These are phyloP conservation scores for Pichia ethanolica DNA, from an alignment of 805 yeast genomes.

Conservation along the genomic window DNA sequence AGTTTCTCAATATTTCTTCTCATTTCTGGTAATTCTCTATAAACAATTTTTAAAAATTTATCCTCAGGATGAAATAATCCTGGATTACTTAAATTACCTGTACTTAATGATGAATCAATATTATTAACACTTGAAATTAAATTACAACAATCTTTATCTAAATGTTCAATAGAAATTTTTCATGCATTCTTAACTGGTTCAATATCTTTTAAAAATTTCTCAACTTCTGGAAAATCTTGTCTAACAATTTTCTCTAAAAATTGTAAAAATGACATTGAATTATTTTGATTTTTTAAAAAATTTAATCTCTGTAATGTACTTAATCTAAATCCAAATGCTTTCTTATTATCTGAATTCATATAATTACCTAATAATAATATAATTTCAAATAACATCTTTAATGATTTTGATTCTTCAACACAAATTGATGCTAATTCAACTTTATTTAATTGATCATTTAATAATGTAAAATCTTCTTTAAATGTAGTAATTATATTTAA, in stretches of 20 bases:
- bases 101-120: constrained; percentile 63
- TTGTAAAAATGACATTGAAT: constrained; percentile 83
- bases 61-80: constrained; percentile 79
- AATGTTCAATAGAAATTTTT: constrained; percentile 75
- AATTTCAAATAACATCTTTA: constrained; percentile 70
- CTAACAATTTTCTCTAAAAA: constrained; percentile 88
- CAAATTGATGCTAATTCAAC: constrained; percentile 70
- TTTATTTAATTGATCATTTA: constrained; percentile 55
- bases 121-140: constrained; percentile 56
- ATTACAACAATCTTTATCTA: constrained; percentile 63
- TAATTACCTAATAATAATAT: constrained; percentile 90
- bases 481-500: constrained; percentile 59
- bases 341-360: constrained; percentile 90
- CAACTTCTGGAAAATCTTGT: constrained; percentile 71
- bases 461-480: constrained; percentile 71
- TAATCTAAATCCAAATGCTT: constrained; percentile 87
- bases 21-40: constrained; percentile 69
- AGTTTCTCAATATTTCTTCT: constrained; percentile 59
- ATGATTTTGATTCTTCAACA: constrained; percentile 55
- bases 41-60: constrained; percentile 50
- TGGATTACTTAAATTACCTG: constrained; percentile 82
- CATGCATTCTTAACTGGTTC: constrained; percentile 51
- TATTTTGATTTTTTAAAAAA: constrained; percentile 83
- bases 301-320: constrained; percentile 84
- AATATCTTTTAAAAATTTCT: constrained; percentile 68